Base-by-base conservation (phyloP, 257 asterid species). In the Salvia hispanica region DNA sequence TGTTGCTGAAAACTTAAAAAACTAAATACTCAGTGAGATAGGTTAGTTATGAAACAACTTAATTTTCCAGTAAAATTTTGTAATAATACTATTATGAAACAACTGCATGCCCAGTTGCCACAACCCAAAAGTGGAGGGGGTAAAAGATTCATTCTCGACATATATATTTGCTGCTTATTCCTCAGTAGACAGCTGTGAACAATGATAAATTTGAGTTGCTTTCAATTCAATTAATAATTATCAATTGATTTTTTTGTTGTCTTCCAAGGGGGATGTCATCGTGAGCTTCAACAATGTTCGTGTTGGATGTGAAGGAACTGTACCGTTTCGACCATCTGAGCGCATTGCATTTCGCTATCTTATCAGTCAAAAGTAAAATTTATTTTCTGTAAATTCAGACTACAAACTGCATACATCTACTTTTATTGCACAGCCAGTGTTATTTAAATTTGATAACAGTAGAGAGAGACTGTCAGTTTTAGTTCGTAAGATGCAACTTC, bases 301-400 rank as follows among this genome's bases (percentile, higher is more conserved):
- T 65, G 94, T 93, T 58, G 98, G 97, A 51, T 76, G 88, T 69
- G 97, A 93, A 84, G 97, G 99, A 74, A 93, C 99, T 15, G 94
- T 93, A 60, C 99, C 97, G 1, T 93, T 90, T 81, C 93, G 90
- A 62, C 84, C 97, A 46, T 78, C 86, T 42, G 99, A 89, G 82
- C 95, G 96, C 58, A 93, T 93, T 74, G 99, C 97, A 58, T 93
- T 93, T 78, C 95, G 96, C 78, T 93, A 86, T 80, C 92, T 93
- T 71, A 80, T 93, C 64, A 88, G 97, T 82, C 91, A 86, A 84
- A 85, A 82, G 91, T 90, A 82, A 76, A 31, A 51, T 61, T 75
- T 67, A 50, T 44, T 75, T 69, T 73, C 44, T 58, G 12, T 50
- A 13, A 54, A 60, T 18, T 61, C 73, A 10, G 33, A 42, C 65